Percentiles rank a stretch among this genome's conserved stretches.
These are phyloP conservation scores for Termitomyces sp. DNA, from an alignment of 768 basidiomycete genomes.

Conservation along the genomic window DNA sequence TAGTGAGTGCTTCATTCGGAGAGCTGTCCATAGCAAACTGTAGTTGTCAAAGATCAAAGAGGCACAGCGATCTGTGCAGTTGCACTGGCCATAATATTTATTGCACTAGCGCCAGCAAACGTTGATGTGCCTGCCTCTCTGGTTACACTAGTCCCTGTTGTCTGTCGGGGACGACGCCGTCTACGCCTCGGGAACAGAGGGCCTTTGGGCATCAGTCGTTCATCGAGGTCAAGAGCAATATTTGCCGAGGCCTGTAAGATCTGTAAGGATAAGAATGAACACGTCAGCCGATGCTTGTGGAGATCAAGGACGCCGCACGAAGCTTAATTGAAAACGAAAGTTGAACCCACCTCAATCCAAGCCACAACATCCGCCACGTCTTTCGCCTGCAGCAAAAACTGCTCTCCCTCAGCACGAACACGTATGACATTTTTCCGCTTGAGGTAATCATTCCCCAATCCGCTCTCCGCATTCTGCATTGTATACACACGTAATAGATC, in stretches of 20 bases:
- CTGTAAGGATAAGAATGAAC: constrained; percentile 26
- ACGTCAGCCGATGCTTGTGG: not conserved
- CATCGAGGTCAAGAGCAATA: constrained; percentile 88
- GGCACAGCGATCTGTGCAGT: not conserved
- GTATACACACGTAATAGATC: constrained; percentile 71
- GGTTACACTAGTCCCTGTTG: not conserved
- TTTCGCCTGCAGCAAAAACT: constrained; percentile 88
- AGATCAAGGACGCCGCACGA: constrained; percentile 1
- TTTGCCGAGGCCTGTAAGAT: constrained; percentile 90
- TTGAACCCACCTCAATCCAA: constrained; percentile 82
- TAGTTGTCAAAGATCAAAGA: not conserved
- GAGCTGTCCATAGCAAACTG: not conserved
- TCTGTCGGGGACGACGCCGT: constrained; percentile 1
- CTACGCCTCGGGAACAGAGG: constrained; percentile 59
- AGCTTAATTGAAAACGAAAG: constrained; percentile 4
- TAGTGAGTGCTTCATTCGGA: no score
- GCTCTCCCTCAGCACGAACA: constrained; percentile 89
- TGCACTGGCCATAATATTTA: not conserved
- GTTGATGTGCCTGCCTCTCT: not conserved
- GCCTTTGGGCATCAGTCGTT: constrained; percentile 86
- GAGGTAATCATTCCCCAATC: constrained; percentile 89
- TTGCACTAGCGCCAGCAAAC: not conserved
- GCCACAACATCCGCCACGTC: constrained; percentile 82
- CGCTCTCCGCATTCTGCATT: constrained; percentile 88
- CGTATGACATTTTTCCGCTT: constrained; percentile 94